Evolutionary conservation across 179 eudicot species (phyloP).

Genomic region (Spergularia azorica): DNA sequence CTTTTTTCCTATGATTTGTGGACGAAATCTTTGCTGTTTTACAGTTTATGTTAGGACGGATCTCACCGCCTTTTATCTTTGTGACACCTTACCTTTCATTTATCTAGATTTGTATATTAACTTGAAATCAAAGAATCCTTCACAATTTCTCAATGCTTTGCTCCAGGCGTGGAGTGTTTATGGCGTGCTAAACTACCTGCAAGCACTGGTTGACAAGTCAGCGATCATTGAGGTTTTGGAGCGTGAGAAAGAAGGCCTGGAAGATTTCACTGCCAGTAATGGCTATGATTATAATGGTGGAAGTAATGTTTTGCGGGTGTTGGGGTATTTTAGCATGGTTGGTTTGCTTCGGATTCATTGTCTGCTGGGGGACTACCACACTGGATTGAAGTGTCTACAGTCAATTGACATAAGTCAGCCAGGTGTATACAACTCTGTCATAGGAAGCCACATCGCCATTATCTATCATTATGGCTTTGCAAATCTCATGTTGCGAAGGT

Average conservation of each 20-base stretch:
- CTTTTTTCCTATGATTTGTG: too few relatives aligned
- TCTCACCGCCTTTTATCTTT: not conserved
- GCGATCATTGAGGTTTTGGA: conserved; percentile 72
- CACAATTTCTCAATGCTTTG: not conserved
- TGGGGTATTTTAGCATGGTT: conserved; percentile 99
- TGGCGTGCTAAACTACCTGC: conserved; percentile 93
- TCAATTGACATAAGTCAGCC: conserved; percentile 94
- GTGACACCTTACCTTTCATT: not conserved
- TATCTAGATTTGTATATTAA: not conserved
- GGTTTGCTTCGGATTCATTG: conserved; percentile 94
- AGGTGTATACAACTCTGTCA: conserved; percentile 91
- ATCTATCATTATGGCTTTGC: conserved; percentile 99
- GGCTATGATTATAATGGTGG: conserved; percentile 96
- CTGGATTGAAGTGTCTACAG: conserved; percentile 85
- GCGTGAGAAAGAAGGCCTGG: conserved; percentile 92
- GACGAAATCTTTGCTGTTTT: too few relatives aligned
- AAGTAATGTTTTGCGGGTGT: conserved; percentile 91
- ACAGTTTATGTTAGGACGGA: too few relatives aligned
- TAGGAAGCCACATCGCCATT: conserved; percentile 93
- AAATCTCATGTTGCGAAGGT: conserved; percentile 95
- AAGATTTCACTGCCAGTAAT: conserved; percentile 83
- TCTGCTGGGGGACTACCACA: conserved; percentile 89
- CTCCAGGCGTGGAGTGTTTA: conserved; percentile 94
- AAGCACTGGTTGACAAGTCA: conserved; percentile 97
- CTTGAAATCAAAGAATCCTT: not conserved